These are phyloP conservation scores for Dendrobium huoshanense DNA, from an alignment of 106 monocot genomes.

Conservation along the genomic window DNA sequence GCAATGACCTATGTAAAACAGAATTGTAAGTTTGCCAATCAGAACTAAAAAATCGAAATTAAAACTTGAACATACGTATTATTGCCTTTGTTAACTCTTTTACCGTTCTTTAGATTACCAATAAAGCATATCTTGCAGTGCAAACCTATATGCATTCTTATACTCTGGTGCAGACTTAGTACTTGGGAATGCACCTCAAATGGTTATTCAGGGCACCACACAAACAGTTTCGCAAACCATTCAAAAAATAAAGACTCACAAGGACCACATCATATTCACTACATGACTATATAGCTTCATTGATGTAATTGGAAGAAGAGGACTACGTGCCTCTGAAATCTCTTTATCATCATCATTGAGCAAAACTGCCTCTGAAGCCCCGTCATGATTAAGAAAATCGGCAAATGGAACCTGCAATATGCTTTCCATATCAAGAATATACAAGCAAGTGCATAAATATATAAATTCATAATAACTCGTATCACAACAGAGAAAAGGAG, in stretches of 20 bases:
- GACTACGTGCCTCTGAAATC: conserved; percentile 55
- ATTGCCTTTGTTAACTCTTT: too few relatives aligned
- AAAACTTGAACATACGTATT: background rate
- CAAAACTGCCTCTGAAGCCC: conserved; percentile 45
- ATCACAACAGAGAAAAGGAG: background rate
- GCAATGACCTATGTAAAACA: conserved; percentile 56
- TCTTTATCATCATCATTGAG: conserved; percentile 61
- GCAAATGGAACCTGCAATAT: conserved; percentile 89
- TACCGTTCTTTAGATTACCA: too few relatives aligned
- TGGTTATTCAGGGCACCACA: too few relatives aligned
- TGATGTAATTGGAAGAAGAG: background rate
- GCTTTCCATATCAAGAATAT: conserved; percentile 7
- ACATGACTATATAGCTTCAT: background rate
- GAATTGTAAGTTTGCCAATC: background rate
- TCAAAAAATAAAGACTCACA: background rate
- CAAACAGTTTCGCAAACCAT: background rate
- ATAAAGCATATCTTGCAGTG: too few relatives aligned
- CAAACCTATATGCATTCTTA: too few relatives aligned
- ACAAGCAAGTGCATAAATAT: background rate
- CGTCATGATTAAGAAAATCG: conserved; percentile 94
- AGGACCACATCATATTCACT: background rate
- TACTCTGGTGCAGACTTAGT: too few relatives aligned
- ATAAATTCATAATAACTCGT: background rate
- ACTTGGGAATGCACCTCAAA: too few relatives aligned
- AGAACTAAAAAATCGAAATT: background rate